These are phyloP conservation scores for Scutellaria baicalensis DNA, from an alignment of 257 asterid genomes.

Conservation along the genomic window DNA sequence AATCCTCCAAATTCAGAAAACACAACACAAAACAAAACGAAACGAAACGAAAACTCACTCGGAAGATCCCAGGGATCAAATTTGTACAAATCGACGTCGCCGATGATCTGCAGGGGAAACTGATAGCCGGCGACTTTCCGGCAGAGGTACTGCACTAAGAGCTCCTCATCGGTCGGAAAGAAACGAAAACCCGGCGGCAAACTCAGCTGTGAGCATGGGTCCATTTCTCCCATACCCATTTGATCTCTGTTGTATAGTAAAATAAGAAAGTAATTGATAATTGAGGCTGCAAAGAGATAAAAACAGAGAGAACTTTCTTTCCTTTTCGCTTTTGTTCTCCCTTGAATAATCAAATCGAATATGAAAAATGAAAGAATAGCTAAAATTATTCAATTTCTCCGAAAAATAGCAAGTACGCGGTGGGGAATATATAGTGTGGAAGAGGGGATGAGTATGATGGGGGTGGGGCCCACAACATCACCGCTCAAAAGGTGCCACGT, in stretches of 20 bases:
- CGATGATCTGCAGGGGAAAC: conserved; percentile 60
- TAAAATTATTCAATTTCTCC: not conserved
- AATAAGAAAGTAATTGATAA: not conserved
- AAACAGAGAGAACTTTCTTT: not conserved
- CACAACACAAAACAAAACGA: not conserved
- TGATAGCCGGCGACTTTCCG: conserved; percentile 73
- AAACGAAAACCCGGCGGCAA: conserved; percentile 92
- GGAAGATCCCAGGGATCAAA: conserved; percentile 89
- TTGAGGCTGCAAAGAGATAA: not conserved
- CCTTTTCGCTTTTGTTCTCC: not conserved
- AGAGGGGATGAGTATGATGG: conserved; percentile 23
- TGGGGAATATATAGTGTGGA: conserved; percentile 29
- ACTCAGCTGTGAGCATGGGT: conserved; percentile 70
- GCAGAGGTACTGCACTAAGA: conserved; percentile 70
- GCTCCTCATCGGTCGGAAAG: conserved; percentile 88
- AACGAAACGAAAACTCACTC: conserved; percentile 30
- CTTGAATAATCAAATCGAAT: not conserved
- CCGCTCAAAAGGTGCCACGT: conserved; percentile 53
- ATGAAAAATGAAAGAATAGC: not conserved
- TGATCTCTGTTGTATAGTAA: not conserved
- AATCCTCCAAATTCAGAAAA: not conserved
- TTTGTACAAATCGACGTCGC: conserved; percentile 73
- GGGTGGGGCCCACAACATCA: conserved; percentile 24
- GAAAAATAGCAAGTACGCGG: conserved; percentile 13
- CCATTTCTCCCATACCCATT: conserved; percentile 62